phyloP scores from a whole-genome alignment of 805 yeast genomes.

The Kockiozyma suomiensis region DNA sequence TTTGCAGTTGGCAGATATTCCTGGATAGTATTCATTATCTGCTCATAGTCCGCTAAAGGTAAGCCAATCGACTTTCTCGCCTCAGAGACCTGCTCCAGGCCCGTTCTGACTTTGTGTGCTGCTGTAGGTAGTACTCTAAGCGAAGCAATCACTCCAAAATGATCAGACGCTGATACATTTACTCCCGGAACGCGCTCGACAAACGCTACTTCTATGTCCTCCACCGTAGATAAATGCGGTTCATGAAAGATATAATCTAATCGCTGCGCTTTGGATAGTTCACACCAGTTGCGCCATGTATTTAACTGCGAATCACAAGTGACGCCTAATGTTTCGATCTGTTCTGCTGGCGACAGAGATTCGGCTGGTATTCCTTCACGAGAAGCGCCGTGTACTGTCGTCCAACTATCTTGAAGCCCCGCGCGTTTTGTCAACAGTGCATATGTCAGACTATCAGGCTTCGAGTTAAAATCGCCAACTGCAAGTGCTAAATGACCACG shows the following conservation, averaged over 20 bases:
- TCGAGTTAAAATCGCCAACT: conserved; percentile 91
- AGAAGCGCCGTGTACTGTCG: conserved; percentile 23
- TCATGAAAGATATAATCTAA: conserved; percentile 88
- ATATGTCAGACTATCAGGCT: conserved; percentile 84
- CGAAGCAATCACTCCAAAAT: conserved; percentile 64
- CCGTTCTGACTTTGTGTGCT: conserved; percentile 13
- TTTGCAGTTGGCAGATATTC: conserved; percentile 56
- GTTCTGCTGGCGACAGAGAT: conserved; percentile 47
- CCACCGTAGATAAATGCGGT: conserved; percentile 52
- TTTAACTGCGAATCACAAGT: conserved; percentile 89
- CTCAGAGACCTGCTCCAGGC: conserved; percentile 19
- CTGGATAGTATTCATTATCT: conserved; percentile 52
- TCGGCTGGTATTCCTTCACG: conserved; percentile 14
- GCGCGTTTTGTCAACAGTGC: conserved; percentile 70
- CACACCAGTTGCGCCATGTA: conserved; percentile 71
- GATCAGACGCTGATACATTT: conserved; percentile 77
- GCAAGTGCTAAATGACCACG: conserved; percentile 85
- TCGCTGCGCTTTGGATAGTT: conserved; percentile 74
- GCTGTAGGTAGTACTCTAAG: conserved; percentile 30
- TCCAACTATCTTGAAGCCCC: conserved; percentile 46
- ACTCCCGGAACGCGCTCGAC: conserved; percentile 62
- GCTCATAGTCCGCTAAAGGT: conserved; percentile 45
- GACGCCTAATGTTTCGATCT: conserved; percentile 72
- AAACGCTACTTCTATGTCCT: conserved; percentile 71
- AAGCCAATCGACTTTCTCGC: conserved; percentile 26